phyloP scores from a whole-genome alignment of 2,329 filamentous ascomycete genomes.

The Ophiostoma ips region DNA sequence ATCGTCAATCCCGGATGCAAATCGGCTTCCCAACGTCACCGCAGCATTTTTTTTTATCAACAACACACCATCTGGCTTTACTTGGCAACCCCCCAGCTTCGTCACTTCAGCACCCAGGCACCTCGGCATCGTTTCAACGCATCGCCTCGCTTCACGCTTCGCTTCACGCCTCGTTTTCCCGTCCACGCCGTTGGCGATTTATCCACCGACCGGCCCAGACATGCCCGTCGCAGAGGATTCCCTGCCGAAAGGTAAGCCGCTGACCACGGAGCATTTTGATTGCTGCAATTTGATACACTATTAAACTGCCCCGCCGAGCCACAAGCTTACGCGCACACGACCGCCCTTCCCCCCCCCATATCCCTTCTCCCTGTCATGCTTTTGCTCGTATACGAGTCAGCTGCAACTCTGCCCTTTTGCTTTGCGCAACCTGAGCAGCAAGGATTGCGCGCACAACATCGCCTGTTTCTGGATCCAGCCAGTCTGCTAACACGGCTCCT shows the following conservation, averaged over 20 bases:
- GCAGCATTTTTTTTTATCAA: too few species aligned
- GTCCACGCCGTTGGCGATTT: not conserved
- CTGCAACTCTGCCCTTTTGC: not conserved
- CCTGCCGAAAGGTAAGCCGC: slow-evolving; percentile 10
- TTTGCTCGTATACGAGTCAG: too few species aligned
- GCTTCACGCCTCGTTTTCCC: not conserved
- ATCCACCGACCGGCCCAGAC: not conserved
- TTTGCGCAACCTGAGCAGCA: not conserved
- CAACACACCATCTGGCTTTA: too few species aligned
- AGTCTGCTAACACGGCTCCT: not conserved
- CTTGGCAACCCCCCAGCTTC: too few species aligned
- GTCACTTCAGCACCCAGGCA: too few species aligned
- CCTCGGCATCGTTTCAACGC: too few species aligned
- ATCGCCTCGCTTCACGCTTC: too few species aligned
- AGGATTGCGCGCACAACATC: not conserved
- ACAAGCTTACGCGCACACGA: not conserved
- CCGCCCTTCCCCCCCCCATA: not conserved
- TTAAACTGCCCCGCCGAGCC: not conserved
- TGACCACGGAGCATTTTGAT: slow-evolving; percentile 1
- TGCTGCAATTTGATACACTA: slow-evolving; percentile 3
- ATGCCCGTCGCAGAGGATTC: slow-evolving; percentile 10
- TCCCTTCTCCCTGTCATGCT: not conserved
- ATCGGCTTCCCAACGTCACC: too few species aligned
- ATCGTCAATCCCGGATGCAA: too few species aligned
- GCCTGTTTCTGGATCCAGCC: not conserved